These are phyloP conservation scores for Cryphonectria carpinicola DNA, from an alignment of 2,329 filamentous ascomycete species.

Conservation along the genomic window DNA sequence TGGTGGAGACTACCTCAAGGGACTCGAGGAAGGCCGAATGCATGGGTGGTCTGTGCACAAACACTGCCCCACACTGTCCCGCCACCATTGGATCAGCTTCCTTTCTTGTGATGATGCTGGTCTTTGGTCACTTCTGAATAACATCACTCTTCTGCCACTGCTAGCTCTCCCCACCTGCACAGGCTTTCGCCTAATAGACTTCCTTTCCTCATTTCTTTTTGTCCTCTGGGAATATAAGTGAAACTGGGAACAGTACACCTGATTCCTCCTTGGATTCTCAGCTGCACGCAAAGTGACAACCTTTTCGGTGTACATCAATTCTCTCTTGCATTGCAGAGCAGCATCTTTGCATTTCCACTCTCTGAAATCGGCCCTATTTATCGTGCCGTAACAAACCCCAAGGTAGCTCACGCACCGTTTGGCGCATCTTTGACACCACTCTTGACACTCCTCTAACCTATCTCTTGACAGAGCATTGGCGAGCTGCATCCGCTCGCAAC, in stretches of 20 bases:
- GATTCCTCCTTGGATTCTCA: neutral
- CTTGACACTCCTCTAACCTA: neutral
- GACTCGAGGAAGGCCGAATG: neutral
- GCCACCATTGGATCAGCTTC: neutral
- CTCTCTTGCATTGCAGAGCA: neutral
- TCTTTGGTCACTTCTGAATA: neutral
- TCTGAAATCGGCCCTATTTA: slow-evolving; percentile 27
- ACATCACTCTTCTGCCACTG: slow-evolving; percentile 4
- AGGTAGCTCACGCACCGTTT: slow-evolving; percentile 1
- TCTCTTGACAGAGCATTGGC: slow-evolving; percentile 4
- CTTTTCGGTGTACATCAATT: slow-evolving; percentile 2
- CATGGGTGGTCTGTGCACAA: slow-evolving; percentile 7
- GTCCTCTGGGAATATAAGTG: slow-evolving; percentile 9
- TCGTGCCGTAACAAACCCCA: slow-evolving; percentile 19
- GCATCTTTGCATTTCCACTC: slow-evolving; percentile 22
- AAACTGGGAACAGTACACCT: neutral
- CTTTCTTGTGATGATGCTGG: slow-evolving; percentile 4
- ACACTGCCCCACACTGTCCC: slow-evolving; percentile 2
- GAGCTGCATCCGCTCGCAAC: slow-evolving; percentile 29
- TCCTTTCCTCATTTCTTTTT: neutral
- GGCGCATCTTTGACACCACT: neutral
- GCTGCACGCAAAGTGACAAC: neutral
- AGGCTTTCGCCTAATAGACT: slow-evolving; percentile 1
- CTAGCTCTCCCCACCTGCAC: neutral
- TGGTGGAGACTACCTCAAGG: neutral